Evolutionary conservation across 441 rosid genomes (phyloP), one percentile per base, ranked within the genome.

Genomic region (Capsella rubella): DNA sequence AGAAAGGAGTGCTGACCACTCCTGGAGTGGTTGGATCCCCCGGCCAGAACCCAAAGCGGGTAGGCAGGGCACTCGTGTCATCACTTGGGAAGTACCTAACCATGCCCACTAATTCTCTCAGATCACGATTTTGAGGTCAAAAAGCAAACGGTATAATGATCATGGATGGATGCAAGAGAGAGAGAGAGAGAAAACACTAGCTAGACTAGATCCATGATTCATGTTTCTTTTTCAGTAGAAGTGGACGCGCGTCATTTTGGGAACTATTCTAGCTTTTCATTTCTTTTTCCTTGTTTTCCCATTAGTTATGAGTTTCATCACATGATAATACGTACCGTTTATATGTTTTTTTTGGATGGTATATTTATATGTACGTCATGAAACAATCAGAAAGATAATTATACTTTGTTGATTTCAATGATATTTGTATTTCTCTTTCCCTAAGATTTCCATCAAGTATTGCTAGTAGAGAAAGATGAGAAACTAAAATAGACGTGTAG

Each of bases 61-160:
- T 35, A 45, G 39, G 73, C 67, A 75, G 34, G 37, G 11, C 64
- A 51, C 58, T 55, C 32, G 16, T 29, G 2, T 49, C 43, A 68
- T 58, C 32, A 58, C 54, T 32, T 6, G 79, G 79, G 43, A 80
- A 58, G 68, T 13, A 34, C 71, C 84, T 80, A 72, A 79, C 84
- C 84, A 82, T 77, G 55, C 74, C 70, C 60, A 52, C 49, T 56
- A 13, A 21, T 46, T 69, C 2, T 40, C 21, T 55, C 10, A 39
- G 53, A 49, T 10, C 46, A 37, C 3, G 31, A 42, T 21, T 46
- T 34, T 62, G 28, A 58, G 18, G 28, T 32, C 1, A 21, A 21
- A 65, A 51, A 72, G 31, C 64, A 66, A 59, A 64, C 50, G 27
- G 25, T 21, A 43, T 3, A 8, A 18, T 65, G 69, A 34, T 66